phyloP scores from a whole-genome alignment of 108 stramenopile genomes.

The Parmales sp. region DNA sequence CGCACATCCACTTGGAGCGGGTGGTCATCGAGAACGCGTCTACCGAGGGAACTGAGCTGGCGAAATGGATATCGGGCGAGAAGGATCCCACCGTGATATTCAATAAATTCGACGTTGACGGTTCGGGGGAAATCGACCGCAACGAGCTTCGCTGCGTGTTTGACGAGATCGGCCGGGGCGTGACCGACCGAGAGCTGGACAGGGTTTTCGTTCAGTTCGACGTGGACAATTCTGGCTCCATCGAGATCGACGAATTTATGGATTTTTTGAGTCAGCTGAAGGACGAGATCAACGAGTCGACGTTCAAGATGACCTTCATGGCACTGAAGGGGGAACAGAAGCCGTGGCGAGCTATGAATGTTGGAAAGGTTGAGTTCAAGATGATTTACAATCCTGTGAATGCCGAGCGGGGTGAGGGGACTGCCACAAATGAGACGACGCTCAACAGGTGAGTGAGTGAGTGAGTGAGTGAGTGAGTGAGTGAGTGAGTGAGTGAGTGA shows the following conservation, averaged over 20 bases:
- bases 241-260: slow-evolving; percentile 11
- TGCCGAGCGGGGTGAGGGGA: not conserved
- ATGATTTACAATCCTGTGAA: not conserved
- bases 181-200: not conserved
- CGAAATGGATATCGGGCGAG: not conserved
- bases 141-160: not conserved
- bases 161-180: not conserved
- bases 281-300: not conserved
- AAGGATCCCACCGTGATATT: not conserved
- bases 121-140: not conserved
- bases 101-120: not conserved
- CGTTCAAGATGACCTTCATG: slow-evolving; percentile 1
- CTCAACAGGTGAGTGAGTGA: too few species aligned
- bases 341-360: not conserved
- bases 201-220: not conserved
- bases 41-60: not conserved
- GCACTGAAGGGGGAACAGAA: not conserved
- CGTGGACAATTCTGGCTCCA: not conserved
- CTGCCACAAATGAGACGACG: not conserved
- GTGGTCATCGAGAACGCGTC: not conserved
- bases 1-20: not conserved
- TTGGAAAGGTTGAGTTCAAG: slow-evolving; percentile 5
- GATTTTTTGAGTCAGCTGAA: not conserved
- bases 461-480: too few species aligned
- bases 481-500: not conserved